Base-by-base conservation (phyloP, 805 yeast genomes). In the Vanderwaltozyma tropicalis region DNA sequence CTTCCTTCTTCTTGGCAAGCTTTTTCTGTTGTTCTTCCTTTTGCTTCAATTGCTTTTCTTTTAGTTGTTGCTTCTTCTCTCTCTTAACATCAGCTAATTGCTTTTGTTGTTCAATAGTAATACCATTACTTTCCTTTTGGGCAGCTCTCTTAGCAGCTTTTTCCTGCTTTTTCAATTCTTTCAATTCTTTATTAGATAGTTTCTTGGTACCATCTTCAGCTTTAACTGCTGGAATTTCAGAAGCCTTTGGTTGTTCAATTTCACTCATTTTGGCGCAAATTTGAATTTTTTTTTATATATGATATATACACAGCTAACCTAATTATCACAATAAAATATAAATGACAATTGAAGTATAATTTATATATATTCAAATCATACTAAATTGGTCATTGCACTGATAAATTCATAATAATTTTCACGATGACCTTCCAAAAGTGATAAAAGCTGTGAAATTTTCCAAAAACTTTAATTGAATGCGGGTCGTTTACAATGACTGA, bases 111-210 rank as follows among this genome's bases (percentile, higher is more conserved):
- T 65, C 64, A 28, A 59, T 48, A 15, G 69, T 56, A 32, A 76
- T 72, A 25, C 80, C 87, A 35, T 67, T 71, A 7, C 77, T 79
- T 47, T 72, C 82, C 54, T 84, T 87, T 45, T 78, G 76, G 2
- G 95, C 95, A 2, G 95, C 92, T 57, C 97, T 71, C 57, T 85
- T 84, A 28, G 92, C 94, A 12, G 92, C 92, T 63, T 89, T 88
- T 53, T 87, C 95, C 50, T 76, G 76, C 67, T 87, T 88, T 57
- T 86, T 84, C 74, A 78, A 65, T 50, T 85, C 96, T 58, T 88
- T 88, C 44, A 85, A 67, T 59, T 88, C 94, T 50, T 86, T 87
- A 47, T 84, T 84, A 9, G 83, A 62, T 31, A 80, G 57, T 39
- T 63, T 61, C 42, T 57, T 57, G 24, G 52, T 55, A 17, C 41